Evolutionary conservation across 768 basidiomycete species (phyloP), one percentile per base, ranked within the genome.

Genomic region (Lentinus brumalis): DNA sequence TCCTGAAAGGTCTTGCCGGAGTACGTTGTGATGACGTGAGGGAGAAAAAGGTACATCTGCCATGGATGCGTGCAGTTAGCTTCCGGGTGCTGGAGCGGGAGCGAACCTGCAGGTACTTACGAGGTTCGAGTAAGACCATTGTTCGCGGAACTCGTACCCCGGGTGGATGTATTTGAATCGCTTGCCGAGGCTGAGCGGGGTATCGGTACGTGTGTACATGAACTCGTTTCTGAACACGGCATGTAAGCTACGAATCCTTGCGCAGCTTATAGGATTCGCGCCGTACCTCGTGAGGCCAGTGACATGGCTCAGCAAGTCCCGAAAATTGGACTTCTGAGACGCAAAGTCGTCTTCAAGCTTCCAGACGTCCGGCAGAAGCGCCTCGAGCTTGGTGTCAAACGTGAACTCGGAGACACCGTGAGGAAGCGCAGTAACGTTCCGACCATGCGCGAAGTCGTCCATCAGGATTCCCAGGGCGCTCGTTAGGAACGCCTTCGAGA

Each of bases 351-450:
- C 79, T 67, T 73, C 69, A 18, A 80, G 72, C 57, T 66, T 47
- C 80, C 81, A 82, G 21, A 75, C 71, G 29, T 63, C 73, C 1
- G 78, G 78, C 2, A 82, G 67, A 7, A 80, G 12, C 42, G 77
- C 75, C 38, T 56, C 42, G n/a, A 72, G 32, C 59, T 71, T 71
- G 3, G 72, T 68, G 29, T 67, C 50, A 67, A 66, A 74, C 53
- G 64, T 63, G 40, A 73, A 47, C 39, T 42, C 35, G 1, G 50
- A 31, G 3, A 71, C 42, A 7, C 59, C 60, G 2, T 56, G 18
- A 5, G 66, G 71, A 1, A 72, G 65, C 2, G 68, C 53, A 5
- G 67, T 68, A 4, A 45, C 39, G 56, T 74, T 71, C n/a, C 64
- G 61, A 5, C 70, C 71, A 9, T 63, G 44, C 30, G 69, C 70